These are phyloP conservation scores for Patellaria atrata DNA, from an alignment of 495 filamentous ascomycete genomes.

Conservation along the genomic window DNA sequence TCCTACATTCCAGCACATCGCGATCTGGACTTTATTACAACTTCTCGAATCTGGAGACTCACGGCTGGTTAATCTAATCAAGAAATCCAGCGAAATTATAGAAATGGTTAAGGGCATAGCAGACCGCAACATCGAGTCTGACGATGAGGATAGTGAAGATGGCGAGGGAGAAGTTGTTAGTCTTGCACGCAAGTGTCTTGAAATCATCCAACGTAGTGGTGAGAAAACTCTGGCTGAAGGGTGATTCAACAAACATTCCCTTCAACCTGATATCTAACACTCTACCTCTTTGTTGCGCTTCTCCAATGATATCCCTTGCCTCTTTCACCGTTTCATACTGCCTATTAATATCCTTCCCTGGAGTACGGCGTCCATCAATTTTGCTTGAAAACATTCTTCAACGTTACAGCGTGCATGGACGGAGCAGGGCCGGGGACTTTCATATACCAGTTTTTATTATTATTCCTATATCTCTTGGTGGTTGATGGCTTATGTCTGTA, in stretches of 20 bases:
- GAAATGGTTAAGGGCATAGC: slow-evolving; percentile 81
- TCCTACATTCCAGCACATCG: slow-evolving; percentile 96
- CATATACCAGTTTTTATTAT: no score
- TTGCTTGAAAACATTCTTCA: no score
- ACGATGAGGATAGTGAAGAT: slow-evolving; percentile 72
- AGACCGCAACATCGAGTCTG: slow-evolving; percentile 78
- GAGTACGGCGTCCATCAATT: no score
- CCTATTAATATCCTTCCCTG: no score
- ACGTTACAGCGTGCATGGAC: no score
- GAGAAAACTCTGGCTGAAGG: slow-evolving; percentile 43
- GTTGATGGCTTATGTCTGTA: no score
- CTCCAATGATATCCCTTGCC: no score
- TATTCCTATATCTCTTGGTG: no score
- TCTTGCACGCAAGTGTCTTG: slow-evolving; percentile 76
- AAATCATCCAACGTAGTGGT: slow-evolving; percentile 57
- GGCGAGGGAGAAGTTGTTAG: slow-evolving; percentile 87
- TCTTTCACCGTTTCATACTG: no score
- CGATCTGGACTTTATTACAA: slow-evolving; percentile 94
- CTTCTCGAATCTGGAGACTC: slow-evolving; percentile 87
- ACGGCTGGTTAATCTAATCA: slow-evolving; percentile 68
- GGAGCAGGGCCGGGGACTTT: no score
- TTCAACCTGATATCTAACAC: no score
- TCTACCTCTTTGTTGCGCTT: no score
- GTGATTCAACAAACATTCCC: slow-evolving; percentile 21
- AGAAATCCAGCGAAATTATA: slow-evolving; percentile 75